Base-by-base conservation (phyloP, 1,284 basidiomycete genomes). In the Fomitopsis palustris region DNA sequence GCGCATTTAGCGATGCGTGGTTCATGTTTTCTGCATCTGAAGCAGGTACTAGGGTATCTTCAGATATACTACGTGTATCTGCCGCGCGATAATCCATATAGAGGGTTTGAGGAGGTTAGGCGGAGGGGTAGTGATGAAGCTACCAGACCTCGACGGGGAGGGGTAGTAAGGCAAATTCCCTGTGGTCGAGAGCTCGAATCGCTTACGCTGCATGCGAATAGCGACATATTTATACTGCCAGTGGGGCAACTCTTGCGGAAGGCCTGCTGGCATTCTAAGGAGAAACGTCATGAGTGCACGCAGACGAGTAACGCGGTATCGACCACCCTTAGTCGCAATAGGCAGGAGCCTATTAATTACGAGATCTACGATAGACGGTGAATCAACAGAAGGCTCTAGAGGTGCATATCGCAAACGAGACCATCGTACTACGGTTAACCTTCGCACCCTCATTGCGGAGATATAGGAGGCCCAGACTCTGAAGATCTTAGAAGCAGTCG, bases 361-460 rank as follows among this genome's bases (percentile, higher is more conserved):
- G 31, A 55, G 56, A 57, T 57, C 54, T 35, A 9, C n/a, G 59
- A 56, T 53, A 51, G 41, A 51, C 53, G 59, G 53, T 57, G 38
- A 60, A 55, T 55, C 25, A 43, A 54, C 58, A 23, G 33, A 19
- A 37, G 25, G 29, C 41, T 8, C 7, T 21, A 17, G 23, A n/a
- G 33, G 55, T 25, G n/a, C n/a, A 41, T 16, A 27, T 29, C 54
- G 42, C 31, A 10, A 37, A 62, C 59, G n/a, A 55, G 58, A 29
- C 58, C 64, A 66, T 65, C 65, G 64, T 55, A 63, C 63, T 55
- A 63, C 63, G 35, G 35, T 66, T 69, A 68, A 60, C 59, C 67
- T 72, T 71, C 64, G 69, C 55, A 67, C 70, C 70, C 70, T 68
- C 62, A 60, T 69, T 64, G 60, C 64, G 62, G 60, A 62, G 52